phyloP scores from a whole-genome alignment of 2,329 filamentous ascomycete genomes.

The Nigrograna mackinnonii region DNA sequence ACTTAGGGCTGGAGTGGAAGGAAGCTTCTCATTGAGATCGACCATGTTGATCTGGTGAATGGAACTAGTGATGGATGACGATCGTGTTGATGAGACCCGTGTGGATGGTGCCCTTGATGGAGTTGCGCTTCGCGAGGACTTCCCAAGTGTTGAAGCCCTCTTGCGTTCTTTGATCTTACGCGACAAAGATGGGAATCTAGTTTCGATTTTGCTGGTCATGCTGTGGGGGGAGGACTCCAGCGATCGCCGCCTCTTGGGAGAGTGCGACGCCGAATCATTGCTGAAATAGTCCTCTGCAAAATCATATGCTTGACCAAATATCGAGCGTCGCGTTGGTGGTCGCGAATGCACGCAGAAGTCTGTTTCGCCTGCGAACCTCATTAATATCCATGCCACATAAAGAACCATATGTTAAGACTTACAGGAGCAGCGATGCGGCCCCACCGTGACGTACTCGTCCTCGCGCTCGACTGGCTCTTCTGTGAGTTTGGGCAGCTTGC shows the following conservation, averaged over 20 bases:
- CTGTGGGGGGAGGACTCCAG: slow-evolving; percentile 64
- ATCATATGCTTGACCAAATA: slow-evolving; percentile 64
- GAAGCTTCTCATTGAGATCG: slow-evolving; percentile 38
- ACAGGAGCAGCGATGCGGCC: slow-evolving; percentile 68
- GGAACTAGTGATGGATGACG: slow-evolving; percentile 74
- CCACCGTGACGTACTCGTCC: slow-evolving; percentile 57
- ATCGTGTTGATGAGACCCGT: slow-evolving; percentile 69
- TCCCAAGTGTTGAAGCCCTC: slow-evolving; percentile 30
- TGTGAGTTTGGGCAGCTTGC: slow-evolving; percentile 80
- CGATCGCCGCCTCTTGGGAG: slow-evolving; percentile 60
- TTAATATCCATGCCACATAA: slow-evolving; percentile 21
- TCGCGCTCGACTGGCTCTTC: slow-evolving; percentile 79
- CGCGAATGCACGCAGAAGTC: slow-evolving; percentile 59
- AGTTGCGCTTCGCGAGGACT: slow-evolving; percentile 44
- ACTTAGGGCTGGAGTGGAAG: slow-evolving; percentile 26
- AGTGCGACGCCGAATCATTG: slow-evolving; percentile 59
- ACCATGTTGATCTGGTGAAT: slow-evolving; percentile 47
- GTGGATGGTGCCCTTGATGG: slow-evolving; percentile 54
- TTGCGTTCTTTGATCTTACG: slow-evolving; percentile 59
- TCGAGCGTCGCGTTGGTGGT: slow-evolving; percentile 27
- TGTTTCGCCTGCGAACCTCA: slow-evolving; percentile 57
- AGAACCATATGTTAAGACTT: slow-evolving; percentile 47
- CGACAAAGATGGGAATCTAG: slow-evolving; percentile 60
- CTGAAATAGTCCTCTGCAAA: slow-evolving; percentile 64
- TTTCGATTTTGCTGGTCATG: slow-evolving; percentile 68